Conservation (phyloP, 495 filamentous ascomycete species). For the Hapsidospora chrysogenum region DNA sequence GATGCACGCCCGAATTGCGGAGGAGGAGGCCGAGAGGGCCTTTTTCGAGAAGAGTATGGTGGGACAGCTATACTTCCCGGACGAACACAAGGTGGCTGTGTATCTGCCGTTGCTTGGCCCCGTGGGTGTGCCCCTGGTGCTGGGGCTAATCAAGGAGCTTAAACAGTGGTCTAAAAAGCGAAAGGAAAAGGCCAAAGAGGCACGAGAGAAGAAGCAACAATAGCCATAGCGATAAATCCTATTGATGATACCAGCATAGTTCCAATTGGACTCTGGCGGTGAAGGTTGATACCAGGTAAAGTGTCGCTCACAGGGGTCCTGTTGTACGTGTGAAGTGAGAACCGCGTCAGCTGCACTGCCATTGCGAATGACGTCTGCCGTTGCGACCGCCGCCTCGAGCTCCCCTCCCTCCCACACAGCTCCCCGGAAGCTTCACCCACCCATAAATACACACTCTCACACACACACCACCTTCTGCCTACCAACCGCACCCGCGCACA, state of each 20-base stretch:
- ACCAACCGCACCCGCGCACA: too few species aligned
- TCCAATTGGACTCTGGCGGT: too few species aligned
- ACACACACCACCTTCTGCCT: too few species aligned
- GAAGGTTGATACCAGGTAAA: too few species aligned
- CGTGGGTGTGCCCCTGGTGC: constrained; percentile 74
- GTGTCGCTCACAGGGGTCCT: too few species aligned
- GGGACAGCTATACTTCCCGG: constrained; percentile 90
- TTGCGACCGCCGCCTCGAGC: background rate
- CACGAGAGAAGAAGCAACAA: constrained; percentile 14
- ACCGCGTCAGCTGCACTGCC: background rate
- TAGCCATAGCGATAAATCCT: constrained; percentile 2
- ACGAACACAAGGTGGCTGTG: constrained; percentile 97
- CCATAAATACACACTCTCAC: too few species aligned
- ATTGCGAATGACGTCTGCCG: background rate
- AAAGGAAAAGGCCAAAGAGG: constrained; percentile 14
- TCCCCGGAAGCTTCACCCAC: too few species aligned
- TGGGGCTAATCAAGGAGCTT: constrained; percentile 68
- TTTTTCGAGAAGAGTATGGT: constrained; percentile 99
- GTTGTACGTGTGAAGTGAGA: too few species aligned
- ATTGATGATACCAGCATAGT: too few species aligned
- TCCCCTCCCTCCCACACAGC: too few species aligned
- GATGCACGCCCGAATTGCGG: constrained; percentile 65
- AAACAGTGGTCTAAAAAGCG: constrained; percentile 34
- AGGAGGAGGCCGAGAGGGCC: constrained; percentile 76
- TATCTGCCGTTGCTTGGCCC: constrained; percentile 86